These are phyloP conservation scores for Rhytidhysteron rufulum DNA, from an alignment of 2,329 filamentous ascomycete genomes.

Conservation along the genomic window DNA sequence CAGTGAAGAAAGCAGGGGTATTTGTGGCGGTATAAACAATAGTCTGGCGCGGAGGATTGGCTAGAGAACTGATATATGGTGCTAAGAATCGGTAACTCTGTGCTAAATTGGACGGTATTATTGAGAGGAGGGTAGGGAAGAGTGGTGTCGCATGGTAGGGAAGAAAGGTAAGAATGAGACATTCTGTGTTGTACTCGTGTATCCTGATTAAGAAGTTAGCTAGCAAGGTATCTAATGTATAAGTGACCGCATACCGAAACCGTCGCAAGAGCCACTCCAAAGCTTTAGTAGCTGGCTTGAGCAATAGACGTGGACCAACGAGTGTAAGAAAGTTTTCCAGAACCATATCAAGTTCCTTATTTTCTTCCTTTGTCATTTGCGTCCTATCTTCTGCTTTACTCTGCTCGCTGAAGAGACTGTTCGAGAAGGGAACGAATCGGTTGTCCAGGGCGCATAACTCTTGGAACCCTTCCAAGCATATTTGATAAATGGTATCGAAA, in stretches of 20 bases:
- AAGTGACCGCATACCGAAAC: conserved; percentile 63
- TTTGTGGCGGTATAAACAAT: conserved; percentile 81
- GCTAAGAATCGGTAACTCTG: conserved; percentile 76
- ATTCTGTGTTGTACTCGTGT: conserved; percentile 83
- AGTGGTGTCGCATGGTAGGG: conserved; percentile 85
- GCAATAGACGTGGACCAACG: conserved; percentile 68
- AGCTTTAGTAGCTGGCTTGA: conserved; percentile 85
- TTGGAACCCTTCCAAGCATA: conserved; percentile 85
- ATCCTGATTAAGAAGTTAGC: conserved; percentile 53
- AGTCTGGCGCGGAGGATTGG: conserved; percentile 72
- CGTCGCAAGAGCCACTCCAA: conserved; percentile 92
- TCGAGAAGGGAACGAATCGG: conserved; percentile 70
- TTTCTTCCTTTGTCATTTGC: conserved; percentile 77
- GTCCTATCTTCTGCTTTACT: conserved; percentile 85
- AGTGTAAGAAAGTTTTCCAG: conserved; percentile 81
- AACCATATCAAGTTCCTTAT: conserved; percentile 72
- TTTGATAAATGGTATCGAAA: conserved; percentile 81
- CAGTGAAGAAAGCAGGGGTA: conserved; percentile 69
- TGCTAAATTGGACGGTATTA: conserved; percentile 73
- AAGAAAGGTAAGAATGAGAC: conserved; percentile 78
- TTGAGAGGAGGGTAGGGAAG: conserved; percentile 82
- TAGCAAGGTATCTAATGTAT: not conserved
- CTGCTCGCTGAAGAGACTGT: conserved; percentile 86
- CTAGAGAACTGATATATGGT: conserved; percentile 77
- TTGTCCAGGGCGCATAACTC: conserved; percentile 85